Percentiles rank a stretch among this genome's conserved stretches.
These are phyloP conservation scores for Candida boleticola DNA, from an alignment of 805 yeast genomes.

Conservation along the genomic window DNA sequence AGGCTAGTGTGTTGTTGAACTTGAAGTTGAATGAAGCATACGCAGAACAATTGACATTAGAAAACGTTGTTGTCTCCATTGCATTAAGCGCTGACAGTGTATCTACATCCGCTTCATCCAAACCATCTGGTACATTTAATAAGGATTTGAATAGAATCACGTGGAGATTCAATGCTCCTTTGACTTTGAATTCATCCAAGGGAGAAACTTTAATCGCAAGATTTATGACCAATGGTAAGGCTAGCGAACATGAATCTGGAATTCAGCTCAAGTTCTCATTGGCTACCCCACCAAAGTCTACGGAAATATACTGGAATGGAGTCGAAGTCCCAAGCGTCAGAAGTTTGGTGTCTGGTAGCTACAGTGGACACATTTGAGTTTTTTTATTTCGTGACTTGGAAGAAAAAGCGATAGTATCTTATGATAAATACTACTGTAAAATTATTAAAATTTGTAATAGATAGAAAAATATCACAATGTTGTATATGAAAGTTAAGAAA, in stretches of 20 bases:
- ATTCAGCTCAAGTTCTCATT: conserved; percentile 65
- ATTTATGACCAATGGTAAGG: conserved; percentile 72
- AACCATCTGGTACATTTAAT: conserved; percentile 90
- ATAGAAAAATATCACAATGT: neutral
- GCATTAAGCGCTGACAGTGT: conserved; percentile 58
- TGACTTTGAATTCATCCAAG: conserved; percentile 29
- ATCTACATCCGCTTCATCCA: conserved; percentile 74
- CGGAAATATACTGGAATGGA: conserved; percentile 38
- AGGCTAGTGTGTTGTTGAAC: conserved; percentile 80
- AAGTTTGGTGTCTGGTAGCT: conserved; percentile 50
- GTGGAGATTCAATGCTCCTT: conserved; percentile 62
- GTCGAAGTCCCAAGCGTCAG: conserved; percentile 41
- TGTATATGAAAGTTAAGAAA: neutral
- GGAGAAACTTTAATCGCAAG: conserved; percentile 75
- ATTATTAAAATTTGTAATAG: neutral
- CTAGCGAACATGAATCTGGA: conserved; percentile 72
- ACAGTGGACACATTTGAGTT: conserved; percentile 39
- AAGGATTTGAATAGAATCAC: conserved; percentile 82
- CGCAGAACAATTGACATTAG: conserved; percentile 40
- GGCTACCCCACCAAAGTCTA: conserved; percentile 42
- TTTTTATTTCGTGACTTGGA: too few relatives aligned
- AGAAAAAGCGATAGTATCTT: neutral
- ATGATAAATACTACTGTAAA: neutral
- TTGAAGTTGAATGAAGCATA: conserved; percentile 54
- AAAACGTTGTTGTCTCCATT: conserved; percentile 62